Base-by-base conservation (phyloP, 352 stramenopile genomes). In the Phytophthora syringae region DNA sequence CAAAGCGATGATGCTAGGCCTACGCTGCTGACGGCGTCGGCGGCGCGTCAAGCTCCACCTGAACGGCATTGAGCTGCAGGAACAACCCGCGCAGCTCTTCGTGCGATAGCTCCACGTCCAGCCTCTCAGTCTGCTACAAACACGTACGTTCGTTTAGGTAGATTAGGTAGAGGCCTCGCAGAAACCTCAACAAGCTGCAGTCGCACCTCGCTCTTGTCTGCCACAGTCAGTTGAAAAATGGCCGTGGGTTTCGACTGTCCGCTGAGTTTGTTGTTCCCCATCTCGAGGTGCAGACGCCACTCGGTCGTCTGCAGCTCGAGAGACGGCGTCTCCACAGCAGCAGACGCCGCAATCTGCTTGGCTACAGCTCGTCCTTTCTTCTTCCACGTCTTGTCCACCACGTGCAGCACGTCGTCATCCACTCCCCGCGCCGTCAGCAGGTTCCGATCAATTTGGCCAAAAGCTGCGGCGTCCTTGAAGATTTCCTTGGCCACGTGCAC, bases 91-190 rank as follows among this genome's bases (percentile, higher is more conserved):
- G 76, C 15, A 90, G 62, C 39, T 90, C 76, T 20, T 60, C 62
- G 47, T 92, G 83, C 10, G 75, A 80, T 61, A 92, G 62, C 57
- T 90, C 83, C 0, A 92, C 16, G 37, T 87, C 77, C 24, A 90
- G 32, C 40, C 54, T 82, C 42, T 88, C 73, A n/a, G 73, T 66
- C 70, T 84, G 55, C 32, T 37, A 64, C 1, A 22, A 45, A 32
- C n/a, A n/a, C n/a, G n/a, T n/a, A n/a, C n/a, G n/a, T n/a, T n/a
- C n/a, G n/a, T n/a, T n/a, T n/a, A n/a, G n/a, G n/a, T n/a, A n/a
- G n/a, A n/a, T n/a, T n/a, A n/a, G n/a, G n/a, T n/a, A n/a, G n/a
- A n/a, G n/a, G n/a, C n/a, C n/a, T n/a, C n/a, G n/a, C n/a, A n/a
- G n/a, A n/a, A n/a, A n/a, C n/a, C n/a, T n/a, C n/a, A n/a, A n/a